phyloP scores from a whole-genome alignment of 768 basidiomycete genomes.

The Hortiboletus flavorubellus region DNA sequence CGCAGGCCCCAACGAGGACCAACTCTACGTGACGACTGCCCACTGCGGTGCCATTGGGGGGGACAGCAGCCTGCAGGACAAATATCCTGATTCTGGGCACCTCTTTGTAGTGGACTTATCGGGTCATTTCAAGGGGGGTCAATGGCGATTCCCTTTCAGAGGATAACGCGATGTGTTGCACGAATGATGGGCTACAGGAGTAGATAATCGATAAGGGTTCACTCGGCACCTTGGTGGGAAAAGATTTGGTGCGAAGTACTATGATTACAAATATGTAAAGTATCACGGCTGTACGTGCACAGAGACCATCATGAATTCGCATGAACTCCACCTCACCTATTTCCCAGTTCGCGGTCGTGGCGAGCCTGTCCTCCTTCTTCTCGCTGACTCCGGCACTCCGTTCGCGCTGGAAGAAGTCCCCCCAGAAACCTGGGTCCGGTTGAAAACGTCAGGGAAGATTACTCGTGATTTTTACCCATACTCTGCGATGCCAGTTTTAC shows the following conservation, averaged over 20 bases:
- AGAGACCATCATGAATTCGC: conserved; percentile 11
- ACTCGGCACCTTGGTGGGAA: neutral
- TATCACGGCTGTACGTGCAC: neutral
- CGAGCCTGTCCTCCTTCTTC: conserved; percentile 26
- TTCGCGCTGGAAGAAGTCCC: conserved; percentile 22
- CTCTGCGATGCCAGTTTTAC: conserved; percentile 24
- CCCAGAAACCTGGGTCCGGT: conserved; percentile 11
- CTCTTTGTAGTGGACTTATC: conserved; percentile 33
- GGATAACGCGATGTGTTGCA: conserved; percentile 8
- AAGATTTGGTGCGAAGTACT: neutral
- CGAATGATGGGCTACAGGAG: neutral
- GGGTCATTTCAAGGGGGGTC: conserved; percentile 23
- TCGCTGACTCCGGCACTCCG: conserved; percentile 22
- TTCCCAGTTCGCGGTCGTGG: conserved; percentile 23
- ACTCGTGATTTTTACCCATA: conserved; percentile 22
- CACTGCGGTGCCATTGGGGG: conserved; percentile 61
- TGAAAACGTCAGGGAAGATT: conserved; percentile 15
- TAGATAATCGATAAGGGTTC: neutral
- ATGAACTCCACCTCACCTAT: conserved; percentile 21
- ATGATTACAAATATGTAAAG: no score
- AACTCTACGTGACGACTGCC: conserved; percentile 52
- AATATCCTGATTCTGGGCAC: conserved; percentile 35
- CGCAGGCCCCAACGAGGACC: conserved; percentile 56
- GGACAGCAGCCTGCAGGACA: conserved; percentile 36
- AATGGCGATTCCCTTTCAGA: conserved; percentile 23